Percentiles rank a stretch among this genome's conserved stretches.
phyloP scores from a whole-genome alignment of 805 yeast species.

The Schwanniomyces pseudopolymorphus region DNA sequence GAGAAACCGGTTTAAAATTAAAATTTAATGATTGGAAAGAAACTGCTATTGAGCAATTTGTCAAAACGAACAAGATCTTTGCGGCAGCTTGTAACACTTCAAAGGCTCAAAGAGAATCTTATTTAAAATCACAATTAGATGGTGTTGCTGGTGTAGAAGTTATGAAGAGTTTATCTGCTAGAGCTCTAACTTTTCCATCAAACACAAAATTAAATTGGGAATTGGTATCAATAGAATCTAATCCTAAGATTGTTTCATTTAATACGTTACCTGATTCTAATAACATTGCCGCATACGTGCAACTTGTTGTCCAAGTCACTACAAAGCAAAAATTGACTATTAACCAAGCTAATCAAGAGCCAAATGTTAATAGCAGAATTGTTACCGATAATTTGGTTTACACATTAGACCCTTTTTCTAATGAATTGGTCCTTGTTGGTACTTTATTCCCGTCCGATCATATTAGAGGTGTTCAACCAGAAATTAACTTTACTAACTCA shows the following conservation, averaged over 20 bases:
- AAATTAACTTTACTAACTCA: constrained; percentile 17
- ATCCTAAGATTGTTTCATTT: constrained; percentile 73
- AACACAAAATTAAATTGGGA: constrained; percentile 72
- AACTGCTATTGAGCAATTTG: constrained; percentile 73
- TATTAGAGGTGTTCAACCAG: constrained; percentile 38
- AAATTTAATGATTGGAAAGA: constrained; percentile 83
- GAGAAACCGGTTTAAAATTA: constrained; percentile 42
- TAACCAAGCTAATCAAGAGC: constrained; percentile 17
- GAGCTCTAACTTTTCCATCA: constrained; percentile 49
- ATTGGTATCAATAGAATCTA: constrained; percentile 61
- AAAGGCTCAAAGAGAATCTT: constrained; percentile 32
- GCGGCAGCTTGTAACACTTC: constrained; percentile 49
- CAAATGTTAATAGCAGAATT: constrained; percentile 21
- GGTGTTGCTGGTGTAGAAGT: constrained; percentile 36
- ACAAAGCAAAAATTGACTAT: constrained; percentile 38
- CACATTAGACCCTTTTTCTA: constrained; percentile 38
- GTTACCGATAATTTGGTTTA: constrained; percentile 39
- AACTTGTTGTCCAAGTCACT: constrained; percentile 35
- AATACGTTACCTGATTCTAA: constrained; percentile 58
- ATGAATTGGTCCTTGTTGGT: constrained; percentile 40
- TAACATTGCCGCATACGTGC: constrained; percentile 37
- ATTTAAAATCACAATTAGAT: constrained; percentile 43
- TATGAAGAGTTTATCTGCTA: constrained; percentile 25
- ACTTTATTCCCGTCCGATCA: constrained; percentile 38
- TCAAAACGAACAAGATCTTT: constrained; percentile 78